phyloP scores from a whole-genome alignment of 805 yeast species.

The Kockiozyma suomiensis region DNA sequence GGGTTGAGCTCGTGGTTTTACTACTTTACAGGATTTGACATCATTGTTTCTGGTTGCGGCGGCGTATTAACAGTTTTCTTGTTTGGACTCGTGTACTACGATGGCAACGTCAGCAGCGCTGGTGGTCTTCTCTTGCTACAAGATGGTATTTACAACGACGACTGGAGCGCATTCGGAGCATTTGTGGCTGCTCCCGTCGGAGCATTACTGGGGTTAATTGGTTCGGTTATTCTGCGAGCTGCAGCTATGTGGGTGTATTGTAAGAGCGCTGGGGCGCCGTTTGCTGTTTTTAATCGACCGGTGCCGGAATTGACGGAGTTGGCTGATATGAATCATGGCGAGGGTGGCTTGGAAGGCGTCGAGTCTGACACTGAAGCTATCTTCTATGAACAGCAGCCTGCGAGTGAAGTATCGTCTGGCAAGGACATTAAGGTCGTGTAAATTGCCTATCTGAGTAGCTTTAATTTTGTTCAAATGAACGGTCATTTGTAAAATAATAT shows the following conservation, averaged over 20 bases:
- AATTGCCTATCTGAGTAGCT: background rate
- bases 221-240: constrained; percentile 20
- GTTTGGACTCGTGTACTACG: constrained; percentile 79
- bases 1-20: constrained; percentile 71
- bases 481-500: too few relatives aligned
- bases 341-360: background rate
- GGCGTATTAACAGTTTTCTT: constrained; percentile 78
- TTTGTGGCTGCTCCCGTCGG: constrained; percentile 89
- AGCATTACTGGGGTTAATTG: constrained; percentile 54
- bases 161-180: constrained; percentile 96
- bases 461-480: too few relatives aligned
- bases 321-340: background rate
- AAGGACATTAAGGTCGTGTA: constrained; percentile 4
- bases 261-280: background rate
- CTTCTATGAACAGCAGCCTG: background rate
- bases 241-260: constrained; percentile 3
- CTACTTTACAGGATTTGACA: constrained; percentile 76
- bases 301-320: constrained; percentile 6
- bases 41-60: constrained; percentile 80
- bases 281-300: constrained; percentile 18
- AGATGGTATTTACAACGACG: constrained; percentile 71
- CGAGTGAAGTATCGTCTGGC: background rate
- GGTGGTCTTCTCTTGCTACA: constrained; percentile 67
- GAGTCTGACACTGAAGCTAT: background rate
- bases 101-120: constrained; percentile 67